Percentiles rank a stretch among this genome's conserved stretches.
phyloP scores from a whole-genome alignment of 139 green algal genomes.

The Chlamydomonas sphaeroides region DNA sequence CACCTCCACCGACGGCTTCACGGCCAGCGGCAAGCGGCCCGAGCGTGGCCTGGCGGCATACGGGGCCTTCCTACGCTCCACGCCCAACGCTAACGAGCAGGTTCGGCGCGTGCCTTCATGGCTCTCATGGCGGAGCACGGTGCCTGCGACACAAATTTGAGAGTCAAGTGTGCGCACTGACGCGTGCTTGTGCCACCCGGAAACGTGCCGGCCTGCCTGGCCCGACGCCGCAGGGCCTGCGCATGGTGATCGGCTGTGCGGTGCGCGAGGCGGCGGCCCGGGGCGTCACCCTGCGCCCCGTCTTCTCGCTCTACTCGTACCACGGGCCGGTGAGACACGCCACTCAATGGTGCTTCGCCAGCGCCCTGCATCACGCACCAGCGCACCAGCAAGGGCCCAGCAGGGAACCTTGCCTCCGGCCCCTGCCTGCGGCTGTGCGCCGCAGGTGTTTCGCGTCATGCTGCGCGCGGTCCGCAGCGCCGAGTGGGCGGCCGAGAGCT shows the following conservation, averaged over 20 bases:
- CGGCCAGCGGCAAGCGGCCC: constrained; percentile 51
- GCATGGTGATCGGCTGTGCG: constrained; percentile 65
- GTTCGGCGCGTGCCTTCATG: background rate
- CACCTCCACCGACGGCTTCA: constrained; percentile 76
- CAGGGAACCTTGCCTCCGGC: too few relatives aligned
- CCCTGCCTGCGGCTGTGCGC: too few relatives aligned
- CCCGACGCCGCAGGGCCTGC: constrained; percentile 57
- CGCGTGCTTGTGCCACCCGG: background rate
- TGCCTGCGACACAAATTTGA: too few relatives aligned
- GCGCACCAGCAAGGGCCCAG: too few relatives aligned
- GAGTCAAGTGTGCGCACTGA: too few relatives aligned
- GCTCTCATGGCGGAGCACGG: too few relatives aligned
- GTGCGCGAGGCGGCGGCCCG: constrained; percentile 55
- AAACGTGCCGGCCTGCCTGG: too few relatives aligned
- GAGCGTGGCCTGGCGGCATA: constrained; percentile 59
- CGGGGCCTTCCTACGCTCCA: constrained; percentile 51
- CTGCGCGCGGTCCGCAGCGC: constrained; percentile 29
- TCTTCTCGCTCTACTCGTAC: constrained; percentile 68
- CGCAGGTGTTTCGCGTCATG: too few relatives aligned
- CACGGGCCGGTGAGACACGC: constrained; percentile 63
- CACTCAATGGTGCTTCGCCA: too few relatives aligned
- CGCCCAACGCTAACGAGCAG: constrained; percentile 64
- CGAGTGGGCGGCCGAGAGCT: constrained; percentile 44
- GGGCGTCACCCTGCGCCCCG: constrained; percentile 49
- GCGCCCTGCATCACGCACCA: too few relatives aligned